phyloP scores from a whole-genome alignment of 1,284 basidiomycete species.

The Leccinum subspadiceum region DNA sequence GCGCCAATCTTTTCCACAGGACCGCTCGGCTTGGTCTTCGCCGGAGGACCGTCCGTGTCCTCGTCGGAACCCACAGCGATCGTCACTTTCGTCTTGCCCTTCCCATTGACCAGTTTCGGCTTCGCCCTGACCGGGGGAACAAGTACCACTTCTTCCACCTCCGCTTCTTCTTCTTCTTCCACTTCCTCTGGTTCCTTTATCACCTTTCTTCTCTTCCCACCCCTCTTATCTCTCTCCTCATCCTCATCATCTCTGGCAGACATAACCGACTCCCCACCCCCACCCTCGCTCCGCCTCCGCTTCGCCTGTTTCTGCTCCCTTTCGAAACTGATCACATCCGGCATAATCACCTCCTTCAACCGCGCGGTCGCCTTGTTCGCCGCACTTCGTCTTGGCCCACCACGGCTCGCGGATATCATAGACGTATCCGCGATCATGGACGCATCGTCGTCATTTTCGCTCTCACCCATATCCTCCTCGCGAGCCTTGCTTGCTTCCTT shows the following conservation, averaged over 20 bases:
- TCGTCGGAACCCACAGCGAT: slow-evolving; percentile 8
- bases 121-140: slow-evolving; percentile 34
- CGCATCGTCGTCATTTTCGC: not conserved
- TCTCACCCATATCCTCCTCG: not conserved
- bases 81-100: slow-evolving; percentile 24
- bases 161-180: slow-evolving; percentile 31
- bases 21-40: slow-evolving; percentile 10
- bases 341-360: slow-evolving; percentile 70
- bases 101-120: slow-evolving; percentile 27
- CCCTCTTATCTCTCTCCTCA: slow-evolving; percentile 2
- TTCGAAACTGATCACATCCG: slow-evolving; percentile 69
- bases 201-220: slow-evolving; percentile 27
- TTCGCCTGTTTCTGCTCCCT: slow-evolving; percentile 54
- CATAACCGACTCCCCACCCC: slow-evolving; percentile 16
- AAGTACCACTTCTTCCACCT: slow-evolving; percentile 22
- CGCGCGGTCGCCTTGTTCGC: slow-evolving; percentile 63
- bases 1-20: slow-evolving; percentile 11
- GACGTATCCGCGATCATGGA: slow-evolving; percentile 15
- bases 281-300: slow-evolving; percentile 27
- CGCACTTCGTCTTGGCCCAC: slow-evolving; percentile 50
- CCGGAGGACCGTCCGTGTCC: slow-evolving; percentile 11
- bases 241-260: slow-evolving; percentile 15
- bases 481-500: not conserved
- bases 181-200: slow-evolving; percentile 15
- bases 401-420: slow-evolving; percentile 13